These are phyloP conservation scores for Aspergillus hiratsukae DNA, from an alignment of 2,329 filamentous ascomycete genomes.

Conservation along the genomic window DNA sequence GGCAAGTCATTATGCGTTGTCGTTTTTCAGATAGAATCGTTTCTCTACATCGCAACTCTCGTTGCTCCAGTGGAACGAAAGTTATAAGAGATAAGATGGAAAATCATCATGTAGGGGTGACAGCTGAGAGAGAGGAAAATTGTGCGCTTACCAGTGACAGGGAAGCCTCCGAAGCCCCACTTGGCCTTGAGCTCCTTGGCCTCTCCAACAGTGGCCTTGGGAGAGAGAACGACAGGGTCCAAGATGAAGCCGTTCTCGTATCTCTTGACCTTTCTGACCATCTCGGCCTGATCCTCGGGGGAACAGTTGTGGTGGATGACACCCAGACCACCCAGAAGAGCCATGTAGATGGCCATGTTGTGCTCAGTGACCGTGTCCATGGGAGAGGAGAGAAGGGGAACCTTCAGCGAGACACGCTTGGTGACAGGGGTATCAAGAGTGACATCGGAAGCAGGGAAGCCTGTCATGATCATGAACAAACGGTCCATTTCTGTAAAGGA, in stretches of 20 bases:
- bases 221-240: slow-evolving; percentile 87
- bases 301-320: slow-evolving; percentile 99
- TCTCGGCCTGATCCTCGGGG: slow-evolving; percentile 93
- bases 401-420: slow-evolving; percentile 93
- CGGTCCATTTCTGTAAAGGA: slow-evolving; percentile 5
- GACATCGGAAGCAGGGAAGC: slow-evolving; percentile 89
- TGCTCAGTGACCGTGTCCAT: slow-evolving; percentile 99
- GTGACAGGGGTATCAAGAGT: slow-evolving; percentile 86
- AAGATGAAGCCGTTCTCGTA: slow-evolving; percentile 99
- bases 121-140: slow-evolving; percentile 5
- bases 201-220: slow-evolving; percentile 82
- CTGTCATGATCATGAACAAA: slow-evolving; percentile 35
- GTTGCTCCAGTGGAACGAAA: slow-evolving; percentile 99
- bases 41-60: slow-evolving; percentile 79
- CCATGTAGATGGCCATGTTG: slow-evolving; percentile 96
- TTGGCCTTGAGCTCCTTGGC: slow-evolving; percentile 91
- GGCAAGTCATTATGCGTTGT: not conserved
- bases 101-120: slow-evolving; percentile 62
- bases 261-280: slow-evolving; percentile 98
- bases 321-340: slow-evolving; percentile 55
- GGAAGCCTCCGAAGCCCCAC: slow-evolving; percentile 98
- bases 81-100: slow-evolving; percentile 74
- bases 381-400: slow-evolving; percentile 92
- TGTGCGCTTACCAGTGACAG: slow-evolving; percentile 81
- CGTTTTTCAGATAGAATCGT: slow-evolving; percentile 47